A percentile compares a stretch with the other conserved stretches of the same genome.
phyloP scores from a whole-genome alignment of 768 basidiomycete genomes.

The Mycena olivaceomarginata region DNA sequence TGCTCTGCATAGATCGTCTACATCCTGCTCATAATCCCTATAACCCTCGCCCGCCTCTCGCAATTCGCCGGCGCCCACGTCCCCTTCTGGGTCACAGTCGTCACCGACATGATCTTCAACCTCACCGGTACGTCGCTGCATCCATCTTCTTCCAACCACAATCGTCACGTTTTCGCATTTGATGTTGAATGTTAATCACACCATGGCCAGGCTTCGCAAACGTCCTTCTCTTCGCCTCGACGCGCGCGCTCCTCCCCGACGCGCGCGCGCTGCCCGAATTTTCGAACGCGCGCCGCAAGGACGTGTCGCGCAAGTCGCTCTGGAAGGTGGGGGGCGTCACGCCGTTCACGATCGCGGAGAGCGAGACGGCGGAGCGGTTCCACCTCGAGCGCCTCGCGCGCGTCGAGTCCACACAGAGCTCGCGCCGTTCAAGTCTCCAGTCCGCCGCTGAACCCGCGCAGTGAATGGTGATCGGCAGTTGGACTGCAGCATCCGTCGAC shows the following conservation, averaged over 20 bases:
- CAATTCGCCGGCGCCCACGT: conserved; percentile 50
- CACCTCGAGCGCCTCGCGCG: conserved; percentile 24
- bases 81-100: conserved; percentile 48
- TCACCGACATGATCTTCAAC: conserved; percentile 53
- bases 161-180: too few species aligned
- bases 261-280: conserved; percentile 41
- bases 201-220: conserved; percentile 46
- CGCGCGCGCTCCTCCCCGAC: conserved; percentile 42
- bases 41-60: conserved; percentile 53
- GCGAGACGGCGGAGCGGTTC: conserved; percentile 35
- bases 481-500: not conserved
- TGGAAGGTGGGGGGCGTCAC: conserved; percentile 29
- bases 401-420: conserved; percentile 19
- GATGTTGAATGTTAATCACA: not conserved
- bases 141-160: too few species aligned
- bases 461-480: not conserved
- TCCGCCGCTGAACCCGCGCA: not conserved
- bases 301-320: conserved; percentile 29
- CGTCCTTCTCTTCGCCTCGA: conserved; percentile 46
- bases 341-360: conserved; percentile 37
- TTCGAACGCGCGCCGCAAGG: conserved; percentile 31
- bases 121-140: conserved; percentile 50
- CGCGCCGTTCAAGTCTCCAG: conserved; percentile 19
- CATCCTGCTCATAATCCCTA: conserved; percentile 52
- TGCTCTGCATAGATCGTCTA: conserved; percentile 49